These are phyloP conservation scores for Myriosclerotinia duriaeana DNA, from an alignment of 2,329 filamentous ascomycete genomes.

Conservation along the genomic window DNA sequence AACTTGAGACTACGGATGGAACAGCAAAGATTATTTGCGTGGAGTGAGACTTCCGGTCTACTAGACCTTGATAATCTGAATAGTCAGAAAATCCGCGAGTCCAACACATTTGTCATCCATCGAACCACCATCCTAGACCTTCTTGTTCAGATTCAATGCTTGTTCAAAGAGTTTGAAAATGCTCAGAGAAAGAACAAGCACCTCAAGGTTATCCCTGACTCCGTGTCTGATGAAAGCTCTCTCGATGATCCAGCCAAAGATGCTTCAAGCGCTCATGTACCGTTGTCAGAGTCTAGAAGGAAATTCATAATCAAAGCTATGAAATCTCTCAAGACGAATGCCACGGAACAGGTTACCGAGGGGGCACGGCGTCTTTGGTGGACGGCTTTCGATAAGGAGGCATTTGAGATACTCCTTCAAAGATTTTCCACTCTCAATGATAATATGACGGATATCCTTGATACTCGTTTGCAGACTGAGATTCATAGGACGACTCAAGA, in stretches of 20 bases:
- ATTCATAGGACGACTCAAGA: slow-evolving; percentile 51
- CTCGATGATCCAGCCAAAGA: slow-evolving; percentile 45
- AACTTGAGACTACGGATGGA: slow-evolving; percentile 52
- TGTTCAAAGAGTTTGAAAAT: slow-evolving; percentile 50
- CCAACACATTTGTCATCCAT: slow-evolving; percentile 51
- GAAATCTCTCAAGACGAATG: slow-evolving; percentile 43
- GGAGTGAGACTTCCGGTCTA: slow-evolving; percentile 51
- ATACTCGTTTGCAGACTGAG: slow-evolving; percentile 49
- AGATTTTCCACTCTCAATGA: slow-evolving; percentile 50
- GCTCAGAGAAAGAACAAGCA: slow-evolving; percentile 45
- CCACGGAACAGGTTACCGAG: slow-evolving; percentile 38
- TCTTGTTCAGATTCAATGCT: slow-evolving; percentile 48
- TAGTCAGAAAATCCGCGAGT: slow-evolving; percentile 46
- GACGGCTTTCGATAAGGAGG: slow-evolving; percentile 49
- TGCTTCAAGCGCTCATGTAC: slow-evolving; percentile 48
- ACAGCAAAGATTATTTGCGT: slow-evolving; percentile 51
- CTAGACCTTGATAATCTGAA: slow-evolving; percentile 46
- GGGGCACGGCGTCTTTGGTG: slow-evolving; percentile 43
- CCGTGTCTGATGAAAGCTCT: slow-evolving; percentile 33
- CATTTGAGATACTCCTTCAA: slow-evolving; percentile 48
- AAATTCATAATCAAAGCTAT: slow-evolving; percentile 50
- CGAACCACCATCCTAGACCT: slow-evolving; percentile 51
- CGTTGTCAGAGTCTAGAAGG: slow-evolving; percentile 45
- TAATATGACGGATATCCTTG: slow-evolving; percentile 50
- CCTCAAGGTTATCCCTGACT: slow-evolving; percentile 42